These are phyloP conservation scores for Silene coronaria DNA, from an alignment of 179 eudicot genomes.

Conservation along the genomic window DNA sequence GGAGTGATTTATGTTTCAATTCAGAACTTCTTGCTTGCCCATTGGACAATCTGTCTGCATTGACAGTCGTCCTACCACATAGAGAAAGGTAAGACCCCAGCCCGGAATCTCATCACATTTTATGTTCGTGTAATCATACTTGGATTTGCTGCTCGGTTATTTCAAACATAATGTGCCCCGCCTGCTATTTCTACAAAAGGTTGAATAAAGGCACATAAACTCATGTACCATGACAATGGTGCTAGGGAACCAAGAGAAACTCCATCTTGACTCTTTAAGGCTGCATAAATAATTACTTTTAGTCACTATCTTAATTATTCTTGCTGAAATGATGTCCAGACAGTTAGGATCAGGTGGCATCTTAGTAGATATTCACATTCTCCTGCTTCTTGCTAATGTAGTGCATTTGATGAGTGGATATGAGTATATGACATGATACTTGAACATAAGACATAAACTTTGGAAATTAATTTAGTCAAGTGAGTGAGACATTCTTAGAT, in stretches of 20 bases:
- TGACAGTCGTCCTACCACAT: slow-evolving; percentile 62
- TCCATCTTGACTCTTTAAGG: background rate
- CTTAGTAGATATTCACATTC: background rate
- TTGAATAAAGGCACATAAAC: background rate
- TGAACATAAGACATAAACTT: background rate
- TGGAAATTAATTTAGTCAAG: background rate
- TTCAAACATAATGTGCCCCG: background rate
- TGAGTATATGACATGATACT: background rate
- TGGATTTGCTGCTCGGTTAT: background rate
- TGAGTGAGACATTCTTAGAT: background rate
- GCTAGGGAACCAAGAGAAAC: background rate
- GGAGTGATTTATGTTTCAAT: slow-evolving; percentile 76
- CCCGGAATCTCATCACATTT: background rate
- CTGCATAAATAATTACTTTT: background rate
- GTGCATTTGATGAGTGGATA: background rate
- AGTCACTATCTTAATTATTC: background rate
- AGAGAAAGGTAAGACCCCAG: slow-evolving; percentile 52
- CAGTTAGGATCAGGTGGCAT: background rate
- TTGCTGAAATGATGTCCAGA: background rate
- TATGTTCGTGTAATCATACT: too few species aligned
- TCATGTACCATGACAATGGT: background rate
- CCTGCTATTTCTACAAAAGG: background rate
- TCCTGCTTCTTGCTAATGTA: background rate
- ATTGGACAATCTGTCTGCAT: slow-evolving; percentile 53
- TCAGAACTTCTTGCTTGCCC: slow-evolving; percentile 90